phyloP scores from a whole-genome alignment of 1,139 yeast genomes.

The Scheffersomyces segobiensis region DNA sequence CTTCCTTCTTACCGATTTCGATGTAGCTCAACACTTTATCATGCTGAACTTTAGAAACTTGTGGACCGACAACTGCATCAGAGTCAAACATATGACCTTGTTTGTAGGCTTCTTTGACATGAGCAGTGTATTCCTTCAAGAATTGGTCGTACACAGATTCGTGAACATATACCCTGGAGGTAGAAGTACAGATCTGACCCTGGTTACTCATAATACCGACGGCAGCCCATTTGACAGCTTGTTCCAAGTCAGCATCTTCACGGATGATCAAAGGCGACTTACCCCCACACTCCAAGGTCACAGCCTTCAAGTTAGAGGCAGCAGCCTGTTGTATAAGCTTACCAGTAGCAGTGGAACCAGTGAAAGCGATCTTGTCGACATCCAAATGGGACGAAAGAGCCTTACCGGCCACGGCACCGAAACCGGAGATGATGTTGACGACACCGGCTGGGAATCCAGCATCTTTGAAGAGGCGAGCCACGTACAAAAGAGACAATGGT shows the following conservation, averaged over 20 bases:
- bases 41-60: constrained; percentile 67
- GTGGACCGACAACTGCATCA: constrained; percentile 72
- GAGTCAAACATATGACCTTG: constrained; percentile 63
- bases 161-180: constrained; percentile 48
- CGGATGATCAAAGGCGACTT: constrained; percentile 75
- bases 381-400: constrained; percentile 57
- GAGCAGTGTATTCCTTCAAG: constrained; percentile 37
- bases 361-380: constrained; percentile 68
- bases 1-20: constrained; percentile 55
- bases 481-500: constrained; percentile 58
- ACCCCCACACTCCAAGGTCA: constrained; percentile 92
- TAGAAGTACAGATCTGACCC: constrained; percentile 51
- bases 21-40: constrained; percentile 57
- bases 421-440: constrained; percentile 59
- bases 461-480: constrained; percentile 54
- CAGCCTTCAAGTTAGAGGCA: constrained; percentile 62
- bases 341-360: constrained; percentile 66
- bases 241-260: constrained; percentile 74
- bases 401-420: constrained; percentile 56
- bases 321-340: constrained; percentile 60
- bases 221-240: constrained; percentile 85
- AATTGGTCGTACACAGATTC: constrained; percentile 49
- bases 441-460: constrained; percentile 79
- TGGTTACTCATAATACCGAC: constrained; percentile 80
- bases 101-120: constrained; percentile 42